A percentile compares a stretch with the other conserved stretches of the same genome.
Conservation (phyloP, 1,139 yeast genomes). For the Oligophagozyma castellii region DNA sequence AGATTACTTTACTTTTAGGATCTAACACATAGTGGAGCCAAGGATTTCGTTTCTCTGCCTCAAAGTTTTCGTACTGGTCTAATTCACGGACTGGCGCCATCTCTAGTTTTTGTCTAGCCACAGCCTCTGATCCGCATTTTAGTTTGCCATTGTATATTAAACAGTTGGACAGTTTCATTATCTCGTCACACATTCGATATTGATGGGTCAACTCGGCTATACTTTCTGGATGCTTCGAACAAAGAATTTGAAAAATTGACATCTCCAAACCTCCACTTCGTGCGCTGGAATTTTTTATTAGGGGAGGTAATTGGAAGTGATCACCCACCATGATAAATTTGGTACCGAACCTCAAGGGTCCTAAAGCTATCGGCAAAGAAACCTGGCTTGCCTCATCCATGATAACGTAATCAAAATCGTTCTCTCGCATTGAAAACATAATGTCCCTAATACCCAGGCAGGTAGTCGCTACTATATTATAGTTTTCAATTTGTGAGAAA, state of each 20-base stretch:
- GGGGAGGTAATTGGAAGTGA: constrained; percentile 81
- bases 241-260: constrained; percentile 62
- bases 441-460: constrained; percentile 65
- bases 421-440: constrained; percentile 33
- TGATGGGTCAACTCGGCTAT: constrained; percentile 68
- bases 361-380: constrained; percentile 78
- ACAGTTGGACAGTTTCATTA: constrained; percentile 69
- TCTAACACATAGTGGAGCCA: constrained; percentile 38
- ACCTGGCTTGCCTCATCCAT: constrained; percentile 96
- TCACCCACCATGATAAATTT: constrained; percentile 89
- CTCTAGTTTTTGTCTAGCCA: constrained; percentile 41
- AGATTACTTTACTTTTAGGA: constrained; percentile 46
- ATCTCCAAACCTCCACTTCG: constrained; percentile 52
- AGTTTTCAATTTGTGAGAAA: constrained; percentile 33
- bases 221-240: constrained; percentile 57
- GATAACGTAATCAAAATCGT: constrained; percentile 78
- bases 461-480: constrained; percentile 78
- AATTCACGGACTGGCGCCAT: constrained; percentile 29
- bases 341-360: constrained; percentile 68
- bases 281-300: constrained; percentile 51
- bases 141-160: constrained; percentile 65
- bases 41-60: constrained; percentile 9
- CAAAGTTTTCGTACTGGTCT: constrained; percentile 4
- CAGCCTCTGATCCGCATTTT: constrained; percentile 56
- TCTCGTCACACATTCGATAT: constrained; percentile 85